These are phyloP conservation scores for Leishmania aethiopica DNA, from an alignment of 208 protist genomes.

Conservation along the genomic window DNA sequence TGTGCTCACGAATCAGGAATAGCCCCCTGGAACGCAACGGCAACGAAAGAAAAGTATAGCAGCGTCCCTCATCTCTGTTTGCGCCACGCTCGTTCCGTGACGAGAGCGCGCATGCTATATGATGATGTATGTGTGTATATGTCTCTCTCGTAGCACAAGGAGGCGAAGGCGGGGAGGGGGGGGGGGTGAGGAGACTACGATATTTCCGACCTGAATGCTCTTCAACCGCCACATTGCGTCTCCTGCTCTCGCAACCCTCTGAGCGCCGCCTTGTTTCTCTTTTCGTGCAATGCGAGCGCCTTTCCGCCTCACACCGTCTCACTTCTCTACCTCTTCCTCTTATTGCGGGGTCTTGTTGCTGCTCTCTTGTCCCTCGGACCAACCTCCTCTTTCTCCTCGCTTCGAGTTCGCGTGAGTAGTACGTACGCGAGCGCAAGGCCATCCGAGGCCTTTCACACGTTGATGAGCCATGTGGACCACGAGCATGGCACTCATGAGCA, in stretches of 20 bases:
- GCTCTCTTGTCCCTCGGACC: background rate
- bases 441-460: background rate
- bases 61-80: background rate
- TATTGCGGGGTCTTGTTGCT: background rate
- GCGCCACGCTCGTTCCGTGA: background rate
- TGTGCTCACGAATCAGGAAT: background rate
- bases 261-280: background rate
- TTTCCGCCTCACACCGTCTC: background rate
- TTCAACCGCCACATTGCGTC: background rate
- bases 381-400: background rate
- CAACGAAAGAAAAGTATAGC: background rate
- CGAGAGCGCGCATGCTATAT: background rate
- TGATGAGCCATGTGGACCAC: conserved; percentile 22
- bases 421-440: background rate
- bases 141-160: background rate
- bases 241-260: background rate
- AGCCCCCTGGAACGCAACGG: background rate
- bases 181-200: background rate
- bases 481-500: conserved; percentile 33
- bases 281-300: background rate
- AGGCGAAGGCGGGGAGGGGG: background rate
- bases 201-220: background rate
- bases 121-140: background rate
- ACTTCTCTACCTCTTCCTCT: background rate
- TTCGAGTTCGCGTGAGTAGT: background rate